Percentiles rank a stretch among this genome's conserved stretches.
Conservation (phyloP, 352 stramenopile species). For the Globisporangium solare region DNA sequence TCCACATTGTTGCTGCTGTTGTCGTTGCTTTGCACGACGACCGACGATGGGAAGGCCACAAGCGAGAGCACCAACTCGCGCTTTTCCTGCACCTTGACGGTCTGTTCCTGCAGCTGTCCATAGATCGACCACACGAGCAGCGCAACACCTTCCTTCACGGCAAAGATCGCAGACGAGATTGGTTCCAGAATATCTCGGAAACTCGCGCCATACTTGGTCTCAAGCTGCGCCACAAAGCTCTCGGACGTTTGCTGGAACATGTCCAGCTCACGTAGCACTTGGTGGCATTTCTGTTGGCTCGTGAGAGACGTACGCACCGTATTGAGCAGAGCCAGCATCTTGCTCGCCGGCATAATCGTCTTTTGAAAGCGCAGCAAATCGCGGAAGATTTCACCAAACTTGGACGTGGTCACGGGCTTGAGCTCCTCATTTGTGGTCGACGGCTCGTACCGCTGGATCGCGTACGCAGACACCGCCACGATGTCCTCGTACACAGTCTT, state of each 20-base stretch:
- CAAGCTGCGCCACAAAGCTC: slow-evolving; percentile 64
- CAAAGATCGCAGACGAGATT: slow-evolving; percentile 64
- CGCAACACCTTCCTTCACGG: slow-evolving; percentile 84
- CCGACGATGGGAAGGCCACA: slow-evolving; percentile 64
- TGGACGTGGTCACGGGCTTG: slow-evolving; percentile 26
- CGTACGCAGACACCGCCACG: slow-evolving; percentile 17
- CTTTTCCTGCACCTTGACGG: slow-evolving; percentile 44
- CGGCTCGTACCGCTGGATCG: slow-evolving; percentile 41
- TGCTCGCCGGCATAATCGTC: slow-evolving; percentile 65
- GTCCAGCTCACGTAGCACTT: slow-evolving; percentile 79
- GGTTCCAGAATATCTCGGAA: slow-evolving; percentile 87
- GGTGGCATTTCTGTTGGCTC: slow-evolving; percentile 44
- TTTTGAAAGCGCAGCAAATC: slow-evolving; percentile 66
- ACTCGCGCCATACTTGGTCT: slow-evolving; percentile 59
- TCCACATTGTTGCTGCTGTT: slow-evolving; percentile 3
- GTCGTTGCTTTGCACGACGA: slow-evolving; percentile 3
- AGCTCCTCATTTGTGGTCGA: slow-evolving; percentile 19
- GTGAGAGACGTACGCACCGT: slow-evolving; percentile 26
- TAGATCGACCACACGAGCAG: slow-evolving; percentile 64
- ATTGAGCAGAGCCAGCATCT: slow-evolving; percentile 45
- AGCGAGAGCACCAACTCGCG: slow-evolving; percentile 41
- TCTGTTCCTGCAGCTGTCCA: slow-evolving; percentile 44
- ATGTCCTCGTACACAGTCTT: slow-evolving; percentile 16
- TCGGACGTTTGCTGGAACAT: slow-evolving; percentile 88
- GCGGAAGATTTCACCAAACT: slow-evolving; percentile 76